Evolutionary conservation across 306 rosid genomes (phyloP).

Genomic region (Amphicarpaea edgeworthii): DNA sequence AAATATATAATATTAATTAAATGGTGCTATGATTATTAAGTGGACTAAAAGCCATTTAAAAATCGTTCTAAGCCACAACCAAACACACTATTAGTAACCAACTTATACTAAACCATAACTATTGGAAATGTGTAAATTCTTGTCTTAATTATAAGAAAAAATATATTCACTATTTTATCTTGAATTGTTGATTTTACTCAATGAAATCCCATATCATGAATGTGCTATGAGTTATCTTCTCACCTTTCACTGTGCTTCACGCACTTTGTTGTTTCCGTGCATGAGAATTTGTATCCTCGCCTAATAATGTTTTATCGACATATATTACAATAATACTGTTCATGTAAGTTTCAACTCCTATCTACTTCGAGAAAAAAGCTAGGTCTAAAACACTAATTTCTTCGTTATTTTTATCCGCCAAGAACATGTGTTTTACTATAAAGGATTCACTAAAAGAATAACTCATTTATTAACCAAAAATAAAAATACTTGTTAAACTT

Average conservation of each 20-base stretch:
- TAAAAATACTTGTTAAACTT: too few species aligned
- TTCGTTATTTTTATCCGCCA: neutral
- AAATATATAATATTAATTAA: too few species aligned
- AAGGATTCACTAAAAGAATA: neutral
- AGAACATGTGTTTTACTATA: neutral
- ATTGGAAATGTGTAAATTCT: too few species aligned
- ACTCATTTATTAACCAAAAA: neutral
- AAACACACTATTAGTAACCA: too few species aligned
- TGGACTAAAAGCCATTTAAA: too few species aligned
- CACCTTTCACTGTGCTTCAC: neutral
- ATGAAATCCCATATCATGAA: neutral
- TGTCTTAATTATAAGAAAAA: too few species aligned
- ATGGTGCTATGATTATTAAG: too few species aligned
- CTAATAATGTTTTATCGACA: neutral
- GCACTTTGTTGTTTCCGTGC: neutral
- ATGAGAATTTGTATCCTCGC: neutral
- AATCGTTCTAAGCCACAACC: too few species aligned
- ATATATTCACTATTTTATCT: too few species aligned
- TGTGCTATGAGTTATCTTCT: slow-evolving; percentile 4
- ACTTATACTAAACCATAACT: too few species aligned
- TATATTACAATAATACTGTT: too few species aligned
- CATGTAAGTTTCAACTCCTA: neutral
- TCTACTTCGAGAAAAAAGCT: neutral
- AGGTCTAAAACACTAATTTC: neutral
- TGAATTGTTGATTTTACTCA: too few species aligned